These are phyloP conservation scores for Fusarium veterinarium DNA, from an alignment of 2,329 filamentous ascomycete species.

Conservation along the genomic window DNA sequence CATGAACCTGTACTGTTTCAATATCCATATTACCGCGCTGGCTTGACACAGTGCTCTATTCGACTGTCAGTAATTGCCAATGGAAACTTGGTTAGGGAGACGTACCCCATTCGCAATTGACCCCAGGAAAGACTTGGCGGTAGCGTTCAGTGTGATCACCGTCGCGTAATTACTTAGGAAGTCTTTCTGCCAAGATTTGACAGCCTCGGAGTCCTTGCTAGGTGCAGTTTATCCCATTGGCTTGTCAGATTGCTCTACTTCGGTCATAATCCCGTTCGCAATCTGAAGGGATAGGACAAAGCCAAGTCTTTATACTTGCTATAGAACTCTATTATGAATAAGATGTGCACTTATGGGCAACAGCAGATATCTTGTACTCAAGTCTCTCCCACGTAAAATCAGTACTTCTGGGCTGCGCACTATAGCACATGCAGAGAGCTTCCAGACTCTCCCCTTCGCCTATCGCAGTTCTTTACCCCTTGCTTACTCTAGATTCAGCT, in stretches of 20 bases:
- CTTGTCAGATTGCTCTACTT: neutral
- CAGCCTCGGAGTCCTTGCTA: neutral
- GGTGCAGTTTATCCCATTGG: neutral
- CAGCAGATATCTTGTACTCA: neutral
- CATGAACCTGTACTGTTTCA: neutral
- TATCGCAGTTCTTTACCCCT: neutral
- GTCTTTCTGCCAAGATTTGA: neutral
- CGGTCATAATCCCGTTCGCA: neutral
- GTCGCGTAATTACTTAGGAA: neutral
- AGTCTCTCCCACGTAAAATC: neutral
- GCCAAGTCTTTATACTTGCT: neutral
- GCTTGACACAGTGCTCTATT: neutral
- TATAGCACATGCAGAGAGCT: neutral
- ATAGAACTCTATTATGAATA: neutral
- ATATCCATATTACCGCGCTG: fast-evolving
- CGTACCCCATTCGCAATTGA: neutral
- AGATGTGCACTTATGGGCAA: neutral
- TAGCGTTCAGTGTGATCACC: neutral
- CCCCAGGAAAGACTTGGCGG: neutral
- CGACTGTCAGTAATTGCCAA: neutral
- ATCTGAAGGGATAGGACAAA: neutral
- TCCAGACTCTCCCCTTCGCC: neutral
- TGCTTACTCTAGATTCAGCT: neutral
- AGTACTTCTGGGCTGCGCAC: neutral
- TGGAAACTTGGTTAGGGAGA: fast-evolving